Evolutionary conservation across 164 flowering plant species (phyloP).

Genomic region (Saururus chinensis): DNA sequence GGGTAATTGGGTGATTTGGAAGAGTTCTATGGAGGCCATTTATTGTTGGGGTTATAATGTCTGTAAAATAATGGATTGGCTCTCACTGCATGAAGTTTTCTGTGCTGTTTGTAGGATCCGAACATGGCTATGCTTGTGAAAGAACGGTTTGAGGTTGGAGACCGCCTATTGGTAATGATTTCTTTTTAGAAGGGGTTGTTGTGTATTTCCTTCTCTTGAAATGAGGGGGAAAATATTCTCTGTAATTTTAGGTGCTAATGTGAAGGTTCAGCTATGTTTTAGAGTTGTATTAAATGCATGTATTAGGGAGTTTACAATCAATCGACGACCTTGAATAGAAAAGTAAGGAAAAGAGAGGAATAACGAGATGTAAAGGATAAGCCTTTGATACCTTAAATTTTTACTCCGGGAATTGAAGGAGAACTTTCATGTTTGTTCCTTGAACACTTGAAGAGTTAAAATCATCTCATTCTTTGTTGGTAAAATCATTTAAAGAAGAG

Average conservation of each 20-base stretch:
- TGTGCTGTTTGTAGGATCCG: conserved; percentile 44
- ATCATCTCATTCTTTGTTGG: too few relatives aligned
- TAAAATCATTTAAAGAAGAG: too few relatives aligned
- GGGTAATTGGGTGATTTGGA: too few relatives aligned
- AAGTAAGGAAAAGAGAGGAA: too few relatives aligned
- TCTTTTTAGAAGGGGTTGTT: background rate
- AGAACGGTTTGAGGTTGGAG: conserved; percentile 51
- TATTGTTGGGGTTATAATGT: background rate
- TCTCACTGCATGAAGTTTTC: background rate
- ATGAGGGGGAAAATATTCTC: background rate
- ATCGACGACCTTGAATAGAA: background rate
- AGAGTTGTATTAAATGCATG: background rate
- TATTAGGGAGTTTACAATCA: background rate
- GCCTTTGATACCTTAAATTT: too few relatives aligned
- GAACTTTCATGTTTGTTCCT: too few relatives aligned
- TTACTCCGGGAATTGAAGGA: too few relatives aligned
- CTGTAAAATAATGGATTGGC: background rate
- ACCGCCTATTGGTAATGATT: conserved; percentile 13
- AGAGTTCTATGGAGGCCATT: too few relatives aligned
- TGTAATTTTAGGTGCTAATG: background rate
- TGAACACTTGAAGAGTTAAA: too few relatives aligned
- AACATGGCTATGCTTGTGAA: conserved; percentile 72
- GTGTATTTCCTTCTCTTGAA: background rate
- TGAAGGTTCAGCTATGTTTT: background rate
- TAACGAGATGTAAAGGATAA: too few relatives aligned